Conservation (phyloP, 2,329 filamentous ascomycete genomes). For the Fusarium verticillioides region DNA sequence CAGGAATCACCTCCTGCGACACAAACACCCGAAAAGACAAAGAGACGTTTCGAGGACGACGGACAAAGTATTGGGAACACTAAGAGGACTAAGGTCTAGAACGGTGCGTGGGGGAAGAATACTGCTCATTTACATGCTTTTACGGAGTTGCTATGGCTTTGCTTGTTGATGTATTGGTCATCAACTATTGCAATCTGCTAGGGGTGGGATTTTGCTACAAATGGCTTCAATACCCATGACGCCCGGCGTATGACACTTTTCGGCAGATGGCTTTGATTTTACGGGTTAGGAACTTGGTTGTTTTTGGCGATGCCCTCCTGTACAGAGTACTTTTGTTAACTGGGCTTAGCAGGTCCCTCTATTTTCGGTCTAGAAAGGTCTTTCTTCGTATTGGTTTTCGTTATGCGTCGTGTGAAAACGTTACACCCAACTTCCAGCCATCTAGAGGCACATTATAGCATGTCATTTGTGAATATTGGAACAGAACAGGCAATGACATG, state of each 20-base stretch:
- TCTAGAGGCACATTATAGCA: constrained; percentile 18
- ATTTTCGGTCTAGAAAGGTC: constrained; percentile 28
- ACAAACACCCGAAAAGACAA: constrained; percentile 22
- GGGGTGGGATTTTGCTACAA: constrained; percentile 16
- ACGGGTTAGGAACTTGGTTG: constrained; percentile 12
- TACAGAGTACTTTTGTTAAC: not conserved
- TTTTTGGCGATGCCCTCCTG: not conserved
- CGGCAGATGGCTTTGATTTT: constrained; percentile 18
- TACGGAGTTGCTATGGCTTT: constrained; percentile 22
- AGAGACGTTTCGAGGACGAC: constrained; percentile 26
- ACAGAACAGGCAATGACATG: not conserved
- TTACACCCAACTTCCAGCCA: constrained; percentile 30
- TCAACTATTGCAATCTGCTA: constrained; percentile 22
- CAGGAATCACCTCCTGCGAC: constrained; percentile 19
- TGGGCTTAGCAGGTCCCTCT: not conserved
- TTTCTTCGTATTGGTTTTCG: constrained; percentile 40
- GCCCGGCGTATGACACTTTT: constrained; percentile 35
- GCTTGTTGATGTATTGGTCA: not conserved
- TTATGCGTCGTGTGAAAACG: constrained; percentile 39
- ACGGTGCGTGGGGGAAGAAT: constrained; percentile 2
- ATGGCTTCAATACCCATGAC: constrained; percentile 42
- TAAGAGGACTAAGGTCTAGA: constrained; percentile 38
- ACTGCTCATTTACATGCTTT: constrained; percentile 13
- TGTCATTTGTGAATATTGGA: constrained; percentile 19
- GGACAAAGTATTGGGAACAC: constrained; percentile 17